These are phyloP conservation scores for Trametes coccinea DNA, from an alignment of 768 basidiomycete species.

Conservation along the genomic window DNA sequence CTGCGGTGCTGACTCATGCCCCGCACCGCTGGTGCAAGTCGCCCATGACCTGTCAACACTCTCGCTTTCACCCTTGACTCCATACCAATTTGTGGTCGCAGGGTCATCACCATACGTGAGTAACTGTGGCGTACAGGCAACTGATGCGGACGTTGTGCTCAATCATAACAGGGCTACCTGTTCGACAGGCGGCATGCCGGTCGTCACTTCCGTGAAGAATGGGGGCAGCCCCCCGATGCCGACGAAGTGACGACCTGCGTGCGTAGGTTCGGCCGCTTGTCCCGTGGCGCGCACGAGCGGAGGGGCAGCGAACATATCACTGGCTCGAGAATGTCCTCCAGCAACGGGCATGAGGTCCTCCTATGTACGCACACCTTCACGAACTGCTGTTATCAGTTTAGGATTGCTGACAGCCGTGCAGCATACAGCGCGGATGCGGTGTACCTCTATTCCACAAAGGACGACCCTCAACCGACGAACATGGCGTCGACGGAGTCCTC, in stretches of 20 bases:
- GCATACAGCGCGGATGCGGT: constrained; percentile 75
- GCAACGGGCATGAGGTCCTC: constrained; percentile 74
- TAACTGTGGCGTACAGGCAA: constrained; percentile 15
- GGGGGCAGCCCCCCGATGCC: constrained; percentile 58
- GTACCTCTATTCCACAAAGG: constrained; percentile 72
- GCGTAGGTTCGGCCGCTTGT: constrained; percentile 66
- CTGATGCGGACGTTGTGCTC: constrained; percentile 1
- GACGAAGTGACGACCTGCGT: constrained; percentile 74
- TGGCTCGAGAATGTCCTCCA: constrained; percentile 67
- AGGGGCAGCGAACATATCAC: constrained; percentile 64
- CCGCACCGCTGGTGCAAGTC: constrained; percentile 68
- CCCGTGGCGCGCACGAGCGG: constrained; percentile 36
- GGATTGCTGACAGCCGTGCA: constrained; percentile 26
- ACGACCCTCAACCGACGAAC: constrained; percentile 45
- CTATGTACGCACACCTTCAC: neutral
- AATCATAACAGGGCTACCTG: constrained; percentile 61
- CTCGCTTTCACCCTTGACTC: constrained; percentile 73
- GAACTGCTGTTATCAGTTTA: neutral
- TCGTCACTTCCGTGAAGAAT: constrained; percentile 60
- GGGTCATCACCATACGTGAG: constrained; percentile 77
- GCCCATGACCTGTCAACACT: constrained; percentile 70
- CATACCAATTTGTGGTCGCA: constrained; percentile 84
- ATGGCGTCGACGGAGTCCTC: constrained; percentile 20
- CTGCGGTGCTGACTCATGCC: constrained; percentile 62
- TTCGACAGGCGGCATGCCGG: constrained; percentile 80